Evolutionary conservation across 257 asterid genomes (phyloP), one percentile per base, ranked within the genome.

Genomic region (Solanum appendiculatum): DNA sequence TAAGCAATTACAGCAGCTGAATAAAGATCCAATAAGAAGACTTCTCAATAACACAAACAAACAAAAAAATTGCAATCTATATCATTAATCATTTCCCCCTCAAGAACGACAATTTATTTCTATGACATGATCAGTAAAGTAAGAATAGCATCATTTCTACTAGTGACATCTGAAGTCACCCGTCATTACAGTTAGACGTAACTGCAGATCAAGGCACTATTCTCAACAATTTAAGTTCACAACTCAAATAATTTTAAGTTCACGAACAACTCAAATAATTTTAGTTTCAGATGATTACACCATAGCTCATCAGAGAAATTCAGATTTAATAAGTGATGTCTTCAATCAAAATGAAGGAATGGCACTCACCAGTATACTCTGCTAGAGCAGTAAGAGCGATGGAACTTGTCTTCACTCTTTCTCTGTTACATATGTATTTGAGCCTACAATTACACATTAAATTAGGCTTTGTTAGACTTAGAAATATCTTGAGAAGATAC

Each of bases 341-440:
- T 72, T 29, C 42, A 84, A 5, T 31, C 60, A 37, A 85, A 84
- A 80, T 21, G 13, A 81, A 33, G 25, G 80, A 82, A 88, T n/a
- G 56, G 34, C 69, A 83, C 92, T 88, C 88, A 94, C 99, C 99
- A 54, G 99, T 93, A 90, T 91, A 92, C 88, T 94, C 95, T 54
- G 94, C 98, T 88, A 97, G 93, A 73, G 97, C 96, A 86, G 98
- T 86, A 40, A 97, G 96, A 81, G 96, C 97, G 68, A 91, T 68
- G 70, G 99, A 95, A 90, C 92, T 95, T 83, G 96, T 89, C 92
- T 92, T 94, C 88, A 93, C 89, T 86, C 96, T 93, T 92, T 97
- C 99, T 82, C 88, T 93, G 86, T 91, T 95, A 85, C 99, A 97
- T 91, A 97, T 96, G 87, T 93, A 95, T 91, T 95, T 97, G 91